Percentiles rank a stretch among this genome's conserved stretches.
These are phyloP conservation scores for Populus nigra DNA, from an alignment of 345 rosid species.

Conservation along the genomic window DNA sequence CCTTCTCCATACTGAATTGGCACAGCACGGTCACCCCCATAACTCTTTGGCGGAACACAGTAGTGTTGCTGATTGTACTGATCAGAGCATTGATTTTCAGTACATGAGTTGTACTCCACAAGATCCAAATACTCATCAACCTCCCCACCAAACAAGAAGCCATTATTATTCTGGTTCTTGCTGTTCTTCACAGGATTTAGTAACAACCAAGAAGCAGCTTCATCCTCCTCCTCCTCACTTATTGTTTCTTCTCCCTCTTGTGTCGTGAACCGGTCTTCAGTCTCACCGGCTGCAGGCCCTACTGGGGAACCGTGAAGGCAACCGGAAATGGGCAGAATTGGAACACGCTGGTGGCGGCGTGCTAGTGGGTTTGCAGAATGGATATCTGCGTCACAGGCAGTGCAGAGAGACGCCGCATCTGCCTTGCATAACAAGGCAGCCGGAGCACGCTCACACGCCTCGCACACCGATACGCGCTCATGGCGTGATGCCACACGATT, in stretches of 20 bases:
- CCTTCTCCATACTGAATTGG: slow-evolving; percentile 53
- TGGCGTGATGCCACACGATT: slow-evolving; percentile 84
- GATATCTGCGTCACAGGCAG: slow-evolving; percentile 71
- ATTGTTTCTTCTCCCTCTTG: slow-evolving; percentile 30
- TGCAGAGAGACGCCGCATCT: slow-evolving; percentile 81
- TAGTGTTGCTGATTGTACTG: slow-evolving; percentile 39
- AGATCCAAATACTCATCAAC: slow-evolving; percentile 78
- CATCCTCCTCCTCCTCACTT: slow-evolving; percentile 46
- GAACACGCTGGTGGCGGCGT: slow-evolving; percentile 83
- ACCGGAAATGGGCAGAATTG: slow-evolving; percentile 58
- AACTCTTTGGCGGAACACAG: slow-evolving; percentile 39
- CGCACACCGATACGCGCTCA: slow-evolving; percentile 80
- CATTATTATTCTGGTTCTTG: slow-evolving; percentile 34
- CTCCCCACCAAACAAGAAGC: slow-evolving; percentile 56
- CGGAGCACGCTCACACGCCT: slow-evolving; percentile 77
- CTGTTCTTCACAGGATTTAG: slow-evolving; percentile 44
- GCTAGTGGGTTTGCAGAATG: slow-evolving; percentile 94
- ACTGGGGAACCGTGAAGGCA: slow-evolving; percentile 26
- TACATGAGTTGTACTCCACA: slow-evolving; percentile 56
- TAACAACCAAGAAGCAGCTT: slow-evolving; percentile 82
- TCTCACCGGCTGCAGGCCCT: slow-evolving; percentile 21
- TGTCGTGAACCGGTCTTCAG: slow-evolving; percentile 33
- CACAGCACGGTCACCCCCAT: slow-evolving; percentile 68
- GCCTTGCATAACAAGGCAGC: slow-evolving; percentile 93
- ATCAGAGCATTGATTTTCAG: slow-evolving; percentile 41